These are phyloP conservation scores for Lactarius indigo DNA, from an alignment of 768 basidiomycete genomes.

Conservation along the genomic window DNA sequence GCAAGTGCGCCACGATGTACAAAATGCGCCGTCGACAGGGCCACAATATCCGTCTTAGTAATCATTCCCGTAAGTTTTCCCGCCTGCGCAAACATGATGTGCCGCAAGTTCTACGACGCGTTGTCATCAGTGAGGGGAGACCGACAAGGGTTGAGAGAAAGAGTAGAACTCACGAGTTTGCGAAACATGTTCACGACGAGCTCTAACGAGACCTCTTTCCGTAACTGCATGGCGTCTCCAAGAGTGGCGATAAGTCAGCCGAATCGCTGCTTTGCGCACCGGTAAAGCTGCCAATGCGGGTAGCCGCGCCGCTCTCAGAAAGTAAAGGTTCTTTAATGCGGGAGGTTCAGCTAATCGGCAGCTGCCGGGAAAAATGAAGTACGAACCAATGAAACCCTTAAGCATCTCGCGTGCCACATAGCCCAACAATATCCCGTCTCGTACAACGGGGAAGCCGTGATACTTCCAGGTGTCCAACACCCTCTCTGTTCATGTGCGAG, in stretches of 20 bases:
- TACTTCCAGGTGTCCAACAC: slow-evolving; percentile 45
- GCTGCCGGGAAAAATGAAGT: neutral
- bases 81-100: slow-evolving; percentile 60
- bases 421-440: slow-evolving; percentile 51
- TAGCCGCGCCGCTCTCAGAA: slow-evolving; percentile 8
- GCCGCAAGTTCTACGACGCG: slow-evolving; percentile 54
- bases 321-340: slow-evolving; percentile 13
- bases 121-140: slow-evolving; percentile 14
- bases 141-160: neutral
- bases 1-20: slow-evolving; percentile 42
- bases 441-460: slow-evolving; percentile 65
- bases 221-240: slow-evolving; percentile 54
- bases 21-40: slow-evolving; percentile 54
- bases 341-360: slow-evolving; percentile 2
- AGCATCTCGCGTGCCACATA: slow-evolving; percentile 61
- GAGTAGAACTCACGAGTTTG: slow-evolving; percentile 48
- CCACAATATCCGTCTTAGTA: slow-evolving; percentile 64
- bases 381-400: slow-evolving; percentile 34
- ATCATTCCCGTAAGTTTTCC: slow-evolving; percentile 62
- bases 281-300: too few relatives aligned
- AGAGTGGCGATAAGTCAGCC: slow-evolving; percentile 34
- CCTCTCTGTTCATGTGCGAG: slow-evolving; percentile 30
- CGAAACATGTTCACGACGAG: slow-evolving; percentile 73
- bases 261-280: neutral
- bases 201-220: slow-evolving; percentile 67